Base-by-base conservation (phyloP, 2,329 filamentous ascomycete species). In the Mariannaea elegans region DNA sequence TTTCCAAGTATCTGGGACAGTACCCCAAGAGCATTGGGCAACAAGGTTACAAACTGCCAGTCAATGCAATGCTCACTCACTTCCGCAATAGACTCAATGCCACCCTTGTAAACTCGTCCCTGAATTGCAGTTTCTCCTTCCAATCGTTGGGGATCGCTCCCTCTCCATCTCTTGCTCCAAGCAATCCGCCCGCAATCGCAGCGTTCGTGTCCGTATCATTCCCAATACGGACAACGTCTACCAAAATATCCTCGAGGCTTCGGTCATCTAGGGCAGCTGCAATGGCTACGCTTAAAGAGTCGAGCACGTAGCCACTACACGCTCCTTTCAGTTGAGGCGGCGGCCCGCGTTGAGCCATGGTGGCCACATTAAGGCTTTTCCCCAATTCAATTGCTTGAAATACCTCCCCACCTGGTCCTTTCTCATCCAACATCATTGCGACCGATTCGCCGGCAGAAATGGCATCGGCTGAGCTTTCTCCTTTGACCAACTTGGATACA, bases 131-230 rank as follows among this genome's bases (percentile, higher is more conserved):
- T 62, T 68, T 72, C 8, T 69, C 61, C 50, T 70, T 68, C 81
- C 81, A 83, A 13, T 68, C 32, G n/a, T 46, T 19, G 1, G 80
- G 80, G n/a, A 83, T 76, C 5, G 71, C 76, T 2, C 73, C 69
- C 3, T 75, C 68, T 3, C 81, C 81, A 46, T 82, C 79, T 23
- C 79, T 69, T 2, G 80, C 81, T 0, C 81, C 81, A 2, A 83
- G 56, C 3, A 82, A 61, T 0, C 80, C 80, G 1, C 81, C 80
- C 0, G 80, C 78, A 39, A 82, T 76, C 0, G 80, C 80, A 0
- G 65, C 80, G 53, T 82, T 82, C 0, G 80, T 82, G 59, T 83
- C 81, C 1, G 79, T 78, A 55, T 83, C 80, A 14, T 65, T 67
- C 2, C 81, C 80, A 29, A 82, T 70, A 4, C 78, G 65, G 7